A percentile compares a stretch with the other conserved stretches of the same genome.
Conservation (phyloP, 2,329 filamentous ascomycete species). For the Aspergillus viridinutans region DNA sequence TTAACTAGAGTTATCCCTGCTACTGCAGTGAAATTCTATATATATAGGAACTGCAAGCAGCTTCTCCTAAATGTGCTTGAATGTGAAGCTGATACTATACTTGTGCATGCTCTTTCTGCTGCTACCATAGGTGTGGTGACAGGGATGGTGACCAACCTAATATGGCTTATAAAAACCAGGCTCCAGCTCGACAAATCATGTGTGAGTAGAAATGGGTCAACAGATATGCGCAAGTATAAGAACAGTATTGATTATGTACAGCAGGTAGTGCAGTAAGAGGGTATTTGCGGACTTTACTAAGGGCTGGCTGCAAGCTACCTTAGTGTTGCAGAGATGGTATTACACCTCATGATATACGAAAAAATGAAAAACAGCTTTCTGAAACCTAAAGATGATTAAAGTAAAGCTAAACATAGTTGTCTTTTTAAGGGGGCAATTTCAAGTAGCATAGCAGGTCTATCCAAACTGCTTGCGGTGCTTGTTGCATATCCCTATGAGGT, state of each 20-base stretch:
- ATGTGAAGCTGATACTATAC: conserved; percentile 25
- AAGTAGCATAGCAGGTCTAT: conserved; percentile 32
- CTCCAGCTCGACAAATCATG: conserved; percentile 47
- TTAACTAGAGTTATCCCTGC: conserved; percentile 38
- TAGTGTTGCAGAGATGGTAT: conserved; percentile 32
- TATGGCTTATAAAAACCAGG: conserved; percentile 64
- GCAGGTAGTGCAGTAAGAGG: conserved; percentile 80
- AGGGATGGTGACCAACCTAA: conserved; percentile 35
- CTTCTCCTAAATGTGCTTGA: conserved; percentile 27
- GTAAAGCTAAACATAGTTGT: conserved; percentile 6
- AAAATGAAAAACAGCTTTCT: conserved; percentile 23
- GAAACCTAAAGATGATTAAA: conserved; percentile 9
- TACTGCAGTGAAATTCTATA: conserved; percentile 38
- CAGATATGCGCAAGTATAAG: conserved; percentile 33
- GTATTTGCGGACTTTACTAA: conserved; percentile 79
- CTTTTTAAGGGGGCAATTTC: conserved; percentile 13
- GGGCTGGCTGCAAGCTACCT: conserved; percentile 70
- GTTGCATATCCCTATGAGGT: conserved; percentile 36
- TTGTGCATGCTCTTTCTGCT: conserved; percentile 33
- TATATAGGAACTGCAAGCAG: conserved; percentile 37
- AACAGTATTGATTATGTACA: conserved; percentile 64
- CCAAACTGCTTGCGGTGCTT: conserved; percentile 31
- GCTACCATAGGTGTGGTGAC: conserved; percentile 34
- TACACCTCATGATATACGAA: conserved; percentile 36
- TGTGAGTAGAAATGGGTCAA: conserved; percentile 19